Conservation (phyloP, 176 grass and related monocot genomes). For the Thinopyrum elongatum region DNA sequence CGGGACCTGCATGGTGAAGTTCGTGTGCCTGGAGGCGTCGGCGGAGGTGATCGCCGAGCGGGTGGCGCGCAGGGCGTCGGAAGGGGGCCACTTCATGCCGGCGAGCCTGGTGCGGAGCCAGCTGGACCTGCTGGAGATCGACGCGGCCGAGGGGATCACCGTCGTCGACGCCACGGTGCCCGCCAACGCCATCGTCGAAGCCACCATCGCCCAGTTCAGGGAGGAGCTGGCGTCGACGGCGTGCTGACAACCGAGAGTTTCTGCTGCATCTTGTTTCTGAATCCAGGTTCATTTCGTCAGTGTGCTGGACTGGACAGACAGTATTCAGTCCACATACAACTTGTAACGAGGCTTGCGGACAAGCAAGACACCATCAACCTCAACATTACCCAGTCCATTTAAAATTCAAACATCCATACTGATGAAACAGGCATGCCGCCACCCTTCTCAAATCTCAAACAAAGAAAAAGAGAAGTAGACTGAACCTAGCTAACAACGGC, state of each 20-base stretch:
- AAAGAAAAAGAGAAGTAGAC: background rate
- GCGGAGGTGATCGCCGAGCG: slow-evolving; percentile 25
- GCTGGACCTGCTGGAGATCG: slow-evolving; percentile 69
- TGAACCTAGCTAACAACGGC: slow-evolving; percentile 31
- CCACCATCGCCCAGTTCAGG: slow-evolving; percentile 45
- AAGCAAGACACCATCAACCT: background rate
- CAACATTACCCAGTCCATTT: slow-evolving; percentile 45
- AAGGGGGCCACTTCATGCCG: slow-evolving; percentile 84
- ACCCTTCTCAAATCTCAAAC: background rate
- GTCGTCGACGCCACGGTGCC: slow-evolving; percentile 35
- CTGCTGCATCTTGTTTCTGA: background rate
- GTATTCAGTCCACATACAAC: background rate
- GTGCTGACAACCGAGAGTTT: background rate
- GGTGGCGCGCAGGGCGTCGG: slow-evolving; percentile 44
- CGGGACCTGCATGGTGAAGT: slow-evolving; percentile 56
- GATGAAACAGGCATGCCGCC: slow-evolving; percentile 21
- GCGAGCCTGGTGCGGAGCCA: slow-evolving; percentile 65
- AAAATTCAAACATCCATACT: slow-evolving; percentile 14
- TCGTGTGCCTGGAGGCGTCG: slow-evolving; percentile 65
- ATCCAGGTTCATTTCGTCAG: background rate
- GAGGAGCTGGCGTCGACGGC: slow-evolving; percentile 12
- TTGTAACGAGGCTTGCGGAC: background rate
- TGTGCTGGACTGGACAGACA: background rate
- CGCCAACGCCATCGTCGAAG: slow-evolving; percentile 25
- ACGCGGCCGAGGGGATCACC: slow-evolving; percentile 50